Evolutionary conservation across 2,329 filamentous ascomycete genomes (phyloP).

Genomic region (Hymenoscyphus repandus): DNA sequence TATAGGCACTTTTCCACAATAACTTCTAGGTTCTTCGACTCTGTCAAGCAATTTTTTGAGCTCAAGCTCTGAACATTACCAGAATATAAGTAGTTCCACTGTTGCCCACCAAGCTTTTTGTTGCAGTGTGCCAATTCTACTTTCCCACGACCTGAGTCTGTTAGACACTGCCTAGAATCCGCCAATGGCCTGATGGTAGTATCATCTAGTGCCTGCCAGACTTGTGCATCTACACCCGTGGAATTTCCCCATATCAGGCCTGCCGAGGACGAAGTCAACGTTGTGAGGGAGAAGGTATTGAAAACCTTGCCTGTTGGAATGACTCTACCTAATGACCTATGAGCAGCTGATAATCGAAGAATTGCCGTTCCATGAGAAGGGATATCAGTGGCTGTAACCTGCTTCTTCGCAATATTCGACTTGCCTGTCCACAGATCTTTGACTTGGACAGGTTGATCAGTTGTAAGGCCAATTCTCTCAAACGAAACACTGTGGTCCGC

Average conservation of each 20-base stretch:
- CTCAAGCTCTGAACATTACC: constrained; percentile 38
- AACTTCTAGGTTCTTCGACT: constrained; percentile 28
- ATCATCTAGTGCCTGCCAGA: constrained; percentile 35
- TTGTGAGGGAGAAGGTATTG: constrained; percentile 41
- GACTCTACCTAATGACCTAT: constrained; percentile 9
- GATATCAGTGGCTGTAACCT: constrained; percentile 34
- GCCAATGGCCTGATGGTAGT: constrained; percentile 37
- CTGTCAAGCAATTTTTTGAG: constrained; percentile 36
- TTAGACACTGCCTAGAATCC: constrained; percentile 33
- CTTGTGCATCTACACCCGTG: constrained; percentile 36
- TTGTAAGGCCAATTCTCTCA: constrained; percentile 23
- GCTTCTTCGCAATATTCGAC: constrained; percentile 30
- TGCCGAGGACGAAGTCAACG: constrained; percentile 31
- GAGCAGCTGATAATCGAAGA: constrained; percentile 36
- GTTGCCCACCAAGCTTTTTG: constrained; percentile 28
- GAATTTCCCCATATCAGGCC: constrained; percentile 34
- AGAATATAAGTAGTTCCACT: constrained; percentile 40
- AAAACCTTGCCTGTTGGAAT: constrained; percentile 44
- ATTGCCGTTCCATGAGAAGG: constrained; percentile 33
- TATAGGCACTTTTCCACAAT: constrained; percentile 32
- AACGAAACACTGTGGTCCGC: constrained; percentile 30
- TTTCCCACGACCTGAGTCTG: constrained; percentile 30
- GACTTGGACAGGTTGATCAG: constrained; percentile 26
- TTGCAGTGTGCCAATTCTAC: constrained; percentile 32
- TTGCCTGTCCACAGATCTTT: constrained; percentile 42